phyloP scores from a whole-genome alignment of 345 rosid genomes.

The Mangifera indica region DNA sequence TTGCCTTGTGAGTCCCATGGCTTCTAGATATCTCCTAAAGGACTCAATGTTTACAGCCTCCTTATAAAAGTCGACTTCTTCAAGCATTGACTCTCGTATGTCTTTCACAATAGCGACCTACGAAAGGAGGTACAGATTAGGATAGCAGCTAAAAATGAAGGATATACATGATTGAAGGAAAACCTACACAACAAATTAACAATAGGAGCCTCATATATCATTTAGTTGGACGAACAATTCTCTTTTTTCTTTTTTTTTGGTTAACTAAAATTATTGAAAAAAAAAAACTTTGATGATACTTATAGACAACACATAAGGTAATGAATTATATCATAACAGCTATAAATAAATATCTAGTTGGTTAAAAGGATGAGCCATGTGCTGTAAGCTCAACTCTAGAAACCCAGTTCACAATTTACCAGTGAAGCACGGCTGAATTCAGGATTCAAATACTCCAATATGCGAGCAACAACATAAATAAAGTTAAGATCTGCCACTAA shows the following conservation, averaged over 20 bases:
- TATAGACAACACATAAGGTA: not conserved
- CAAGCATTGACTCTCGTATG: conserved; percentile 93
- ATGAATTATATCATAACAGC: conserved; percentile 3
- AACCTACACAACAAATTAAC: not conserved
- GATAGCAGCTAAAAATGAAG: conserved; percentile 15
- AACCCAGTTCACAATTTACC: conserved; percentile 41
- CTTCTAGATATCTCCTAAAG: conserved; percentile 77
- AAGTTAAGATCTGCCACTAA: conserved; percentile 94
- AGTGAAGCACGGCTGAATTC: conserved; percentile 81
- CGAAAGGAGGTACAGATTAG: conserved; percentile 22
- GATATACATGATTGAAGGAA: not conserved
- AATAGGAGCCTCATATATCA: not conserved
- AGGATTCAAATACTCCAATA: conserved; percentile 90
- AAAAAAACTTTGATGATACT: not conserved
- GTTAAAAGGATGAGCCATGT: not conserved
- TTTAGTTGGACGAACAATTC: not conserved
- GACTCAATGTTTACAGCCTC: conserved; percentile 82
- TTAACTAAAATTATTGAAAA: not conserved
- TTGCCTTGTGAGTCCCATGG: conserved; percentile 82
- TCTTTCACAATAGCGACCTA: conserved; percentile 89
- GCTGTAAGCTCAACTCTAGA: not conserved
- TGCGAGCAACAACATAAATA: conserved; percentile 79
- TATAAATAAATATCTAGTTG: not conserved
- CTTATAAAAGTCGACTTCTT: conserved; percentile 92
- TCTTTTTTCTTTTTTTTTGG: not conserved